phyloP scores from a whole-genome alignment of 345 rosid species.

The Sonneratia caseolaris region DNA sequence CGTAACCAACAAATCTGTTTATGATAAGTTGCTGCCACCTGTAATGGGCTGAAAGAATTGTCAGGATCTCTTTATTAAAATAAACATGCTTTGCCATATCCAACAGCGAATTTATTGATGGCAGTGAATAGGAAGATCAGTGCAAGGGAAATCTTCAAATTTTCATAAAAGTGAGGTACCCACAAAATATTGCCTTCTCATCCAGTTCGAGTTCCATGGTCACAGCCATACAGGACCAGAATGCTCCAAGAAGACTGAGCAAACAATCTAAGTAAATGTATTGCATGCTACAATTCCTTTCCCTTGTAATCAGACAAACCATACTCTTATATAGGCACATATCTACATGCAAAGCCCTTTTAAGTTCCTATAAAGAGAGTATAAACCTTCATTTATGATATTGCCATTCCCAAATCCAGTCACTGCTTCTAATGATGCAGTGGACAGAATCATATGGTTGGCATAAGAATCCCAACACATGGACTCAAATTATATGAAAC shows the following conservation, averaged over 20 bases:
- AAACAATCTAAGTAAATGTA: not conserved
- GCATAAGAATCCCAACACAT: not conserved
- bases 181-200: not conserved
- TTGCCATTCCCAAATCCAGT: not conserved
- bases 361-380: not conserved
- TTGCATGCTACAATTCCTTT: not conserved
- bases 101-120: not conserved
- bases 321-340: not conserved
- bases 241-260: not conserved
- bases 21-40: conserved; percentile 99
- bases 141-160: not conserved
- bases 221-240: not conserved
- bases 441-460: not conserved
- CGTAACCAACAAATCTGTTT: conserved; percentile 97
- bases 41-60: conserved; percentile 19
- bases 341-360: not conserved
- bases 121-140: not conserved
- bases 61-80: not conserved
- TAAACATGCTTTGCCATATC: not conserved
- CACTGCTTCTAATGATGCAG: not conserved
- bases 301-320: not conserved
- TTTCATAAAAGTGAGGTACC: not conserved
- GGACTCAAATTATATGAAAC: not conserved
- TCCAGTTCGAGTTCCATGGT: not conserved
- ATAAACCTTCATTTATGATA: not conserved